phyloP scores from a whole-genome alignment of 2,329 filamentous ascomycete genomes.

The Penicillium sumatraense region DNA sequence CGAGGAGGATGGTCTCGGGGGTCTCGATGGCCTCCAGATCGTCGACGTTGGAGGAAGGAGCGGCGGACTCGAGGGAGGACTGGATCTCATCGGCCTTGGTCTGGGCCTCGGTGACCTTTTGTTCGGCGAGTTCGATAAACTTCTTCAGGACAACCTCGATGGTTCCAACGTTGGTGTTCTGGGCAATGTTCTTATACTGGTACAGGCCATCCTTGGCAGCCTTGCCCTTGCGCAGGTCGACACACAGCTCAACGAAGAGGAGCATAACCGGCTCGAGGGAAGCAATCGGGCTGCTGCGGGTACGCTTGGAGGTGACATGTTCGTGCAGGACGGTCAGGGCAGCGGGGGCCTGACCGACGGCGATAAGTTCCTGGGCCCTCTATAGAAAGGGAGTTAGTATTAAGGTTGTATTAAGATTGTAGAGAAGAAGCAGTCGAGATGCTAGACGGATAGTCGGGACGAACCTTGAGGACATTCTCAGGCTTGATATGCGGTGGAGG shows the following conservation, averaged over 20 bases:
- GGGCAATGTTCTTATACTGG: conserved; percentile 99
- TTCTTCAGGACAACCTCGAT: conserved; percentile 97
- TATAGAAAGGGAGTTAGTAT: conserved; percentile 37
- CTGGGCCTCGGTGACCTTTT: conserved; percentile 95
- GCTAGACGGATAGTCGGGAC: conserved; percentile 26
- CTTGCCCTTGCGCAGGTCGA: conserved; percentile 98
- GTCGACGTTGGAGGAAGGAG: conserved; percentile 76
- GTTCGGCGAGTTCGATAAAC: conserved; percentile 95
- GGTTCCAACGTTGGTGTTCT: conserved; percentile 97
- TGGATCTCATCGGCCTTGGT: conserved; percentile 95
- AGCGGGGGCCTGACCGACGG: conserved; percentile 89
- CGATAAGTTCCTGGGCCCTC: conserved; percentile 97
- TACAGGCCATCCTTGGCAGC: conserved; percentile 98
- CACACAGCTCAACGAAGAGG: conserved; percentile 93
- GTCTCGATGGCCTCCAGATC: conserved; percentile 97
- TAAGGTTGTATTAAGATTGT: background rate
- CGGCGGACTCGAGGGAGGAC: conserved; percentile 77
- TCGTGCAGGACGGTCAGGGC: conserved; percentile 95
- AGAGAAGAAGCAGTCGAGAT: background rate
- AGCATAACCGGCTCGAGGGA: conserved; percentile 98
- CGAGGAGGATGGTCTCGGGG: conserved; percentile 95
- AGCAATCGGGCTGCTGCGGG: conserved; percentile 93
- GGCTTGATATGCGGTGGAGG: conserved; percentile 96
- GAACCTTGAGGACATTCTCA: conserved; percentile 93
- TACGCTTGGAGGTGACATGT: conserved; percentile 98